A percentile compares a stretch with the other conserved stretches of the same genome.
Evolutionary conservation across 129 eudicot species (phyloP).

Genomic region (sunflower (Helianthus annuus)): DNA sequence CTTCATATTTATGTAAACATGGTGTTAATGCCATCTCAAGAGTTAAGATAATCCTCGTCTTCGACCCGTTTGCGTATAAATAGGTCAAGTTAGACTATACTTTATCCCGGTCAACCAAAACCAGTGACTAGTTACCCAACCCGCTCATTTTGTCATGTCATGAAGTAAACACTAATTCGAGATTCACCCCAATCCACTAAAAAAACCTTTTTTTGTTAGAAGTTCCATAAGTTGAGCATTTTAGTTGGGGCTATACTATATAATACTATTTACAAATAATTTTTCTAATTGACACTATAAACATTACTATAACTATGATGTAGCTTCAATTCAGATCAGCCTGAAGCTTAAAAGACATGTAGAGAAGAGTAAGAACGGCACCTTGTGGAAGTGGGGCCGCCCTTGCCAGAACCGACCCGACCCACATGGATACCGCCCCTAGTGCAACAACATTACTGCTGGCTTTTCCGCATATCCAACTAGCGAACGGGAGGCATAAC

Average conservation of each 20-base stretch:
- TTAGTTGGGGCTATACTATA: not conserved
- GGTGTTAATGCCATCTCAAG: not conserved
- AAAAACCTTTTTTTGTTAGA: not conserved
- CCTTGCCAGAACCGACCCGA: slow-evolving; percentile 68
- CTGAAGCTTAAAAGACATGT: slow-evolving; percentile 85
- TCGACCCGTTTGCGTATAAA: not conserved
- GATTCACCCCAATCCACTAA: not conserved
- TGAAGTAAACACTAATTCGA: not conserved
- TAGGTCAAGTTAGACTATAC: not conserved
- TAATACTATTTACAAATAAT: slow-evolving; percentile 16
- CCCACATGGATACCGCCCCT: slow-evolving; percentile 75
- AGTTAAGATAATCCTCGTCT: not conserved
- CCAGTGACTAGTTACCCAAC: not conserved
- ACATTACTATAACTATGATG: not conserved
- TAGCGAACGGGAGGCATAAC: slow-evolving; percentile 76
- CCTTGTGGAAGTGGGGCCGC: slow-evolving; percentile 87
- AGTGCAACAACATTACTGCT: slow-evolving; percentile 74
- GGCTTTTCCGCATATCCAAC: slow-evolving; percentile 91
- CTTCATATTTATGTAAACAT: not conserved
- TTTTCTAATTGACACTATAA: not conserved
- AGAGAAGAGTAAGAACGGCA: slow-evolving; percentile 78
- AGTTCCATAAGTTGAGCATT: not conserved
- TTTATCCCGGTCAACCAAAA: not conserved
- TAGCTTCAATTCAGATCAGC: slow-evolving; percentile 51
- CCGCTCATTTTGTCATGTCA: not conserved